Evolutionary conservation across 345 rosid genomes (phyloP).

Genomic region (Syzygium oleosum): DNA sequence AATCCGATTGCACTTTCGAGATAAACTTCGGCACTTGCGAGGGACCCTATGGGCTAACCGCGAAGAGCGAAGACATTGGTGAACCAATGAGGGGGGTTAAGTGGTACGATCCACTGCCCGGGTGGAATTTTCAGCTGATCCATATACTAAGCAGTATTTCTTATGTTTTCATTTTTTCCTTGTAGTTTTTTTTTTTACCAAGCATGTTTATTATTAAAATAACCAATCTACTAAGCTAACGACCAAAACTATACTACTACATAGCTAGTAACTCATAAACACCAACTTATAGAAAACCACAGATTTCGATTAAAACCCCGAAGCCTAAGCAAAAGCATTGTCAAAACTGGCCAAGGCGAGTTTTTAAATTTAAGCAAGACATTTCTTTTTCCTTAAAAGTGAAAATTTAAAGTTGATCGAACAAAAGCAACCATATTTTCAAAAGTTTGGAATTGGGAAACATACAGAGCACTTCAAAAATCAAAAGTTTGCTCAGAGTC

Average conservation of each 20-base stretch:
- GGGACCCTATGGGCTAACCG: too few species aligned
- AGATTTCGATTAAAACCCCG: not conserved
- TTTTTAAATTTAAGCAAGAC: not conserved
- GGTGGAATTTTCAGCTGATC: not conserved
- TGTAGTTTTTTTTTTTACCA: not conserved
- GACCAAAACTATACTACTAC: not conserved
- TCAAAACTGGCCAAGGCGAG: not conserved
- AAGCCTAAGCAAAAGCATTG: not conserved
- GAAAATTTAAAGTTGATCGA: not conserved
- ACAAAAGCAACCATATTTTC: not conserved
- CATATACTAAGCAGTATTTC: not conserved
- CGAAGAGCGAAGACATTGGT: too few species aligned
- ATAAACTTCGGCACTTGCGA: not conserved
- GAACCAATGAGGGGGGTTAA: not conserved
- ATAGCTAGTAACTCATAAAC: not conserved
- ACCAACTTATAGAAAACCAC: not conserved
- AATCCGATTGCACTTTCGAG: fast-evolving
- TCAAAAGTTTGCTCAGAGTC: not conserved
- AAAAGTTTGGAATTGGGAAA: not conserved
- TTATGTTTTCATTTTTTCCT: not conserved
- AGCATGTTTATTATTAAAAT: not conserved
- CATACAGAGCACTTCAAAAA: not conserved
- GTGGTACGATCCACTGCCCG: not conserved
- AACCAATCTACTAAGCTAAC: not conserved
- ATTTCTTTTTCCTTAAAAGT: not conserved